Evolutionary conservation across 2,329 filamentous ascomycete species (phyloP).

Genomic region (Scedosporium apiospermum): DNA sequence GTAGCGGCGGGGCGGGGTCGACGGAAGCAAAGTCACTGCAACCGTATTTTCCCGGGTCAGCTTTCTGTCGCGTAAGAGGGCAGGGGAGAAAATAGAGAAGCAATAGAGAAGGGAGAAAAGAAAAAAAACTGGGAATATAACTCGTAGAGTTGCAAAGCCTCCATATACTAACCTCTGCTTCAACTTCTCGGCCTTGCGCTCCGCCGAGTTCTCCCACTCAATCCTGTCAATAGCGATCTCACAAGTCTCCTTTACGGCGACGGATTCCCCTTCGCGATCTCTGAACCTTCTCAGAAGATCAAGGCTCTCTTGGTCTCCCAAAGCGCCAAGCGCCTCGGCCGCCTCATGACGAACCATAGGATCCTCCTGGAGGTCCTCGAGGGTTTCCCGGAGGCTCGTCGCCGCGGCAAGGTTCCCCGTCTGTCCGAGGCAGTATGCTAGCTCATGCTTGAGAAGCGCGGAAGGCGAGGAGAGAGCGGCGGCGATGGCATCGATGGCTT

Average conservation of each 20-base stretch:
- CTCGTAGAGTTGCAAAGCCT: background rate
- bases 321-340: conserved; percentile 83
- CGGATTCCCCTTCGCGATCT: conserved; percentile 65
- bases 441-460: conserved; percentile 87
- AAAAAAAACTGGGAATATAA: background rate
- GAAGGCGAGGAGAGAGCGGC: conserved; percentile 78
- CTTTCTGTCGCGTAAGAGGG: background rate
- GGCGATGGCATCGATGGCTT: conserved; percentile 70
- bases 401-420: conserved; percentile 69
- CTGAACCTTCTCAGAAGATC: conserved; percentile 63
- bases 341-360: conserved; percentile 95
- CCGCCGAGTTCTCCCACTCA: conserved; percentile 77
- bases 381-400: conserved; percentile 60
- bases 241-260: conserved; percentile 87
- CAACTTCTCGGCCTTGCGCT: conserved; percentile 64
- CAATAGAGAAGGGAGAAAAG: background rate
- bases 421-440: conserved; percentile 95
- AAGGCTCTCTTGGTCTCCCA: conserved; percentile 67
- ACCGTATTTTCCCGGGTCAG: conserved; percentile 8
- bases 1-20: conserved; percentile 84
- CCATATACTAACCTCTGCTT: conserved; percentile 57
- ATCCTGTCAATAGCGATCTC: conserved; percentile 94
- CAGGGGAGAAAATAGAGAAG: background rate
- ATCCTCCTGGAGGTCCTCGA: conserved; percentile 75
- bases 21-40: conserved; percentile 87